These are phyloP conservation scores for Mariannaea elegans DNA, from an alignment of 2,329 filamentous ascomycete genomes.

Conservation along the genomic window DNA sequence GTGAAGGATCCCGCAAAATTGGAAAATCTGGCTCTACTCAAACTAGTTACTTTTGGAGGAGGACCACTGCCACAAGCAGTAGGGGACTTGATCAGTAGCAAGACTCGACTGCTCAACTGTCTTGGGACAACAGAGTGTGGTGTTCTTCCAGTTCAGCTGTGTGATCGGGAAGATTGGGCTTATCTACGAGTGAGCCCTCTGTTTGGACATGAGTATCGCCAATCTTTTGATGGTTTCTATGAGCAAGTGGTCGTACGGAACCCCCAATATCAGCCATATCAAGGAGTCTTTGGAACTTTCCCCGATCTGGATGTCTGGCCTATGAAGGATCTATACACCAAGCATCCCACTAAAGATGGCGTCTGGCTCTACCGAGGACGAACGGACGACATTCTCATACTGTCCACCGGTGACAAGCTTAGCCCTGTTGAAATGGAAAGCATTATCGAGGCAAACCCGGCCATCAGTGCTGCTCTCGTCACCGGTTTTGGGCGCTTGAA, in stretches of 20 bases:
- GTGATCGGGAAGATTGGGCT: constrained; percentile 42
- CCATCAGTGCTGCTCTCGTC: constrained; percentile 44
- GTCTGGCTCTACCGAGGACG: constrained; percentile 49
- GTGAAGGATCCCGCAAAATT: constrained; percentile 28
- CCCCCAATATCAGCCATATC: constrained; percentile 32
- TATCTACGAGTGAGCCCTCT: constrained; percentile 39
- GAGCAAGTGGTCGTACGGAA: constrained; percentile 45
- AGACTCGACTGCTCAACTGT: constrained; percentile 37
- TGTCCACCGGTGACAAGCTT: constrained; percentile 53
- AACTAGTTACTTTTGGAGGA: constrained; percentile 39
- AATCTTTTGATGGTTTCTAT: constrained; percentile 38
- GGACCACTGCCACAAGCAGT: constrained; percentile 40
- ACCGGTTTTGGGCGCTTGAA: constrained; percentile 43
- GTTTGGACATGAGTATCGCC: constrained; percentile 33
- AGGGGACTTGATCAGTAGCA: constrained; percentile 41
- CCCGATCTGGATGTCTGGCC: constrained; percentile 51
- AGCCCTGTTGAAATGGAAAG: constrained; percentile 51
- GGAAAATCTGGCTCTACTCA: constrained; percentile 28
- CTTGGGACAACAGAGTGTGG: constrained; percentile 46
- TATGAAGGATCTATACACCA: constrained; percentile 55
- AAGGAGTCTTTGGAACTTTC: constrained; percentile 53
- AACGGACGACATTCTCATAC: constrained; percentile 52
- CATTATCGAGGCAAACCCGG: constrained; percentile 41
- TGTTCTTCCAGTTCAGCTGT: constrained; percentile 26
- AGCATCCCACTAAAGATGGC: constrained; percentile 44